These are phyloP conservation scores for Globisporangium sylvaticum DNA, from an alignment of 352 stramenopile species.

Conservation along the genomic window DNA sequence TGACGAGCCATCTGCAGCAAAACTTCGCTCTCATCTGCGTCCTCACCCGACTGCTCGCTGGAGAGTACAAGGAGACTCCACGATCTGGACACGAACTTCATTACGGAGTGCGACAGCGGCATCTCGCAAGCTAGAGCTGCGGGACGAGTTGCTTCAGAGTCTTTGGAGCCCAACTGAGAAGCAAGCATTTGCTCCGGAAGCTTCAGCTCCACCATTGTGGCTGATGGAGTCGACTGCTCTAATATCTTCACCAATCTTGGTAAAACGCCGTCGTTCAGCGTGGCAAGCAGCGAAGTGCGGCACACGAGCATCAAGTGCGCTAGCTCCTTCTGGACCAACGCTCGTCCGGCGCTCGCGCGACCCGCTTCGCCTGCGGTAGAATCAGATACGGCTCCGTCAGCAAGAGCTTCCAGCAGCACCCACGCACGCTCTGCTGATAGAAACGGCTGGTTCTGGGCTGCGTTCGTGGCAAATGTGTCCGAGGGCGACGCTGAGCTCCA, in stretches of 20 bases:
- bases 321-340: constrained; percentile 12
- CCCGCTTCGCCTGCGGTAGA: neutral
- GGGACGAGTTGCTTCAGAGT: neutral
- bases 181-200: neutral
- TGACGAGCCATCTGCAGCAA: constrained; percentile 26
- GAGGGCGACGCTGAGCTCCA: constrained; percentile 19
- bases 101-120: constrained; percentile 16
- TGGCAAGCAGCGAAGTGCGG: neutral
- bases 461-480: neutral
- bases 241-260: constrained; percentile 2
- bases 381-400: neutral
- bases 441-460: neutral
- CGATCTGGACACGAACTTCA: constrained; percentile 31
- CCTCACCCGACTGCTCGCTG: neutral
- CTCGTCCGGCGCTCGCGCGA: neutral
- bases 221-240: neutral
- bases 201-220: neutral
- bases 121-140: constrained; percentile 11
- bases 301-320: constrained; percentile 7
- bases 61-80: constrained; percentile 22
- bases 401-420: constrained; percentile 17
- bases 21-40: neutral
- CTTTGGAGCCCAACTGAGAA: neutral
- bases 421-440: constrained; percentile 6
- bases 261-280: constrained; percentile 1